Evolutionary conservation across 306 rosid species (phyloP), one percentile per base, ranked within the genome.

Genomic region (Erythrophleum fordii): DNA sequence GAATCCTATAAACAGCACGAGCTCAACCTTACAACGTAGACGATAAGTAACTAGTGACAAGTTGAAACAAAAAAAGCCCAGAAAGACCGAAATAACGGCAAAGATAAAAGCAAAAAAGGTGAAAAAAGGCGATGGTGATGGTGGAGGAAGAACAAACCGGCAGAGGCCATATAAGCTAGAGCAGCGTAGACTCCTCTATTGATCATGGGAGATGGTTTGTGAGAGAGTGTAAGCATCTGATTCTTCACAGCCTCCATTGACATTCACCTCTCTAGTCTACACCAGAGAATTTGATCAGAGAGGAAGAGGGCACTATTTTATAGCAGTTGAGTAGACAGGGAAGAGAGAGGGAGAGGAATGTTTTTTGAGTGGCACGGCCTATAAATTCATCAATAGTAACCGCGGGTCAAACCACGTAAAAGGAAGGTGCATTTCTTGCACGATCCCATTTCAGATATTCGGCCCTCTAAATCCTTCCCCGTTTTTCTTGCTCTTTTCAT

Each of bases 151-250:
- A 69, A 83, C n/a, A 12, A 82, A 90, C 95, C 93, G 37, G 93
- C 87, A 22, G 91, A 82, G 41, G 81, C 82, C 98, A 93, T 93
- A 52, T 93, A 93, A 16, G 93, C 91, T 56, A 85, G 20, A 75
- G 98, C 95, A 65, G 89, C 88, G 29, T 78, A 85, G 61, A 88
- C 92, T 86, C 93, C 97, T 84, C 78, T 85, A 48, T 52, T 83
- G n/a, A 88, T 85, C 85, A 89, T 85, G 81, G 85, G 72, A 11
- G 90, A 76, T 72, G 73, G 77, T 79, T 84, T 88, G 49, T 66
- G 48, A 35, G 81, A 78, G 29, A 90, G 75, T n/a, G 86, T 87
- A 11, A 88, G 77, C 48, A 14, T 69, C 79, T 74, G 74, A 81
- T 41, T 70, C 73, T 68, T 81, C 69, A 72, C 80, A 11, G 73